These are phyloP conservation scores for Claviceps arundinis DNA, from an alignment of 2,329 filamentous ascomycete species.

Conservation along the genomic window DNA sequence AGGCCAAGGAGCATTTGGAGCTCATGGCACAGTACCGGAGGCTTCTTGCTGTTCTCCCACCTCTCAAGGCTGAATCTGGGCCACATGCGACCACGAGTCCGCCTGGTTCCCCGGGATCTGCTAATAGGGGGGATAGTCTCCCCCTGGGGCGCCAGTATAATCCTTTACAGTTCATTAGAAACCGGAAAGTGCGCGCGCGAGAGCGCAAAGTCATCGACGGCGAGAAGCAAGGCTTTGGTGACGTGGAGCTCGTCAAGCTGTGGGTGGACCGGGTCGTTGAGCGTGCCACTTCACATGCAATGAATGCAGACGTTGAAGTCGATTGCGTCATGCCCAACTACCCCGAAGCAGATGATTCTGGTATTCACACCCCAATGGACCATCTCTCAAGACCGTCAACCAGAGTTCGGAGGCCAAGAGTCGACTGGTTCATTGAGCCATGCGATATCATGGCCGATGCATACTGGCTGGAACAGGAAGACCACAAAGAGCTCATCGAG, in stretches of 20 bases:
- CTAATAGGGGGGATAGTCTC: slow-evolving; percentile 17
- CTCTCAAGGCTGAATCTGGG: slow-evolving; percentile 39
- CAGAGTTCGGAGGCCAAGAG: slow-evolving; percentile 58
- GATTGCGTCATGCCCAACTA: slow-evolving; percentile 30
- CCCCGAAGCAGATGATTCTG: slow-evolving; percentile 29
- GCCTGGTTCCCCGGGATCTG: slow-evolving; percentile 24
- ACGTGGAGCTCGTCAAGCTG: slow-evolving; percentile 54
- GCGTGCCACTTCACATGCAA: slow-evolving; percentile 15
- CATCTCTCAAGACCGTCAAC: slow-evolving; percentile 29
- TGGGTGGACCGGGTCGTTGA: slow-evolving; percentile 61
- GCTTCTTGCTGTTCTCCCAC: slow-evolving; percentile 65
- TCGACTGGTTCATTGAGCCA: slow-evolving; percentile 76
- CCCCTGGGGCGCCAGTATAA: slow-evolving; percentile 65
- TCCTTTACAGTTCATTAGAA: slow-evolving; percentile 82
- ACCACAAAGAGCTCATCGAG: slow-evolving; percentile 71
- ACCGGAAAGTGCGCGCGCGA: slow-evolving; percentile 70
- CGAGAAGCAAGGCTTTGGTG: slow-evolving; percentile 62
- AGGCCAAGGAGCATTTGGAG: slow-evolving; percentile 74
- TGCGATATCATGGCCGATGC: slow-evolving; percentile 80
- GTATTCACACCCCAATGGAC: slow-evolving; percentile 27
- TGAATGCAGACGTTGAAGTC: slow-evolving; percentile 11
- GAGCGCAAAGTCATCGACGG: slow-evolving; percentile 65
- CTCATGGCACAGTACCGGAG: slow-evolving; percentile 74
- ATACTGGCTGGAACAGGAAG: slow-evolving; percentile 75
- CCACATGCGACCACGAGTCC: slow-evolving; percentile 28